Evolutionary conservation across 208 protist species (phyloP).

Genomic region (Leptomonas pyrrhocoris): DNA sequence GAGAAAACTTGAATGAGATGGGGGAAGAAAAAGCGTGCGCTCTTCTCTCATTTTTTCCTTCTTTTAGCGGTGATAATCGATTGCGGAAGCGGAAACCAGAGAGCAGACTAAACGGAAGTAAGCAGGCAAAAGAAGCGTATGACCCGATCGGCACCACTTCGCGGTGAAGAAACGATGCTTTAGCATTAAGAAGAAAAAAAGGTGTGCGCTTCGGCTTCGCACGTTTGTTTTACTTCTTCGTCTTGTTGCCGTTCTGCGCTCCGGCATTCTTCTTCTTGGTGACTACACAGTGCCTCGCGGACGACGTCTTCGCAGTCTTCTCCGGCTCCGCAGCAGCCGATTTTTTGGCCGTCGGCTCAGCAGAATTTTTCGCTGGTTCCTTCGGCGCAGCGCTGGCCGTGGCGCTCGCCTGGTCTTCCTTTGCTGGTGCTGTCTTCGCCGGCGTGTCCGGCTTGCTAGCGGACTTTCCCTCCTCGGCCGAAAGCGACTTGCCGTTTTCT

Average conservation of each 20-base stretch:
- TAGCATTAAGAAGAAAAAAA: too few relatives aligned
- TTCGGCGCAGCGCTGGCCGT: not conserved
- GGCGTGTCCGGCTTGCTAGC: not conserved
- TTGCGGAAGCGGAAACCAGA: too few relatives aligned
- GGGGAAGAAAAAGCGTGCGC: too few relatives aligned
- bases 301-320: not conserved
- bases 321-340: not conserved
- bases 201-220: not conserved
- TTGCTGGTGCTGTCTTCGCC: not conserved
- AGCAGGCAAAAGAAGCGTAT: too few relatives aligned
- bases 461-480: constrained; percentile 11
- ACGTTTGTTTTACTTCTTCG: not conserved
- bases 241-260: not conserved
- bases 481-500: constrained; percentile 7
- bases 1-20: too few relatives aligned
- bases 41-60: too few relatives aligned
- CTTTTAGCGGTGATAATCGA: too few relatives aligned
- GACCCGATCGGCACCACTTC: too few relatives aligned
- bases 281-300: not conserved
- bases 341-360: constrained; percentile 3
- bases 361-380: not conserved
- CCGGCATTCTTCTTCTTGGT: constrained; percentile 4
- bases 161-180: too few relatives aligned
- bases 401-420: not conserved
- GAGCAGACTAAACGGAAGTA: too few relatives aligned